phyloP scores from a whole-genome alignment of 441 rosid species.

The Populus hybrid region DNA sequence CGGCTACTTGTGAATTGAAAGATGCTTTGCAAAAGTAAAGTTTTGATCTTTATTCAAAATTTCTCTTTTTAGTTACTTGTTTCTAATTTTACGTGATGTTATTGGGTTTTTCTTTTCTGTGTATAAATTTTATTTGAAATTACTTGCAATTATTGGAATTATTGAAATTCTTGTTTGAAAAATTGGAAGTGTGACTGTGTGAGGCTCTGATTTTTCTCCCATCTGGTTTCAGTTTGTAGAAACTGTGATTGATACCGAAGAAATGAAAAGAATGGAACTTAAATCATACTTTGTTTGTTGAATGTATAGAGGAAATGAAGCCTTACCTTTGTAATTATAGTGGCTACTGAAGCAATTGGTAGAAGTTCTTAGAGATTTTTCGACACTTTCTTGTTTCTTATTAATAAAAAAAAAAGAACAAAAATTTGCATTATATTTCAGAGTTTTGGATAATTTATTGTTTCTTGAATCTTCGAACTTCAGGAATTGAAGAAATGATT shows the following conservation, averaged over 20 bases:
- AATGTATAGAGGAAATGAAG: not conserved
- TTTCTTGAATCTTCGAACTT: not conserved
- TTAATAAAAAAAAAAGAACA: too few relatives aligned
- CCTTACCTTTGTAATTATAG: not conserved
- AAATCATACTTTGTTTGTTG: too few relatives aligned
- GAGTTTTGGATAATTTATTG: not conserved
- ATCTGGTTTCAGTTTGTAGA: not conserved
- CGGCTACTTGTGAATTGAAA: slow-evolving; percentile 60
- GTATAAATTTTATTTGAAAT: too few relatives aligned
- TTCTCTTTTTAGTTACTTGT: not conserved
- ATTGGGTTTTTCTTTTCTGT: too few relatives aligned
- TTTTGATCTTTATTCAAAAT: too few relatives aligned
- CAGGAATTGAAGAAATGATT: not conserved
- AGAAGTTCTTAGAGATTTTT: not conserved
- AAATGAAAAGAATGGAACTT: not conserved
- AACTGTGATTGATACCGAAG: not conserved
- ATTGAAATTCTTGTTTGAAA: not conserved
- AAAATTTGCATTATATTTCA: not conserved
- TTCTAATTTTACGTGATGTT: not conserved
- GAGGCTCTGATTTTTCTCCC: not conserved
- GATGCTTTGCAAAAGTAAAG: slow-evolving; percentile 53
- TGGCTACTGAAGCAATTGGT: not conserved
- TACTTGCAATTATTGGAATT: not conserved
- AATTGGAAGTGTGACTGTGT: not conserved
- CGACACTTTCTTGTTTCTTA: too few relatives aligned